Evolutionary conservation across 2,329 filamentous ascomycete genomes (phyloP), one percentile per base, ranked within the genome.

Genomic region (Diaporthe citrichinensis): DNA sequence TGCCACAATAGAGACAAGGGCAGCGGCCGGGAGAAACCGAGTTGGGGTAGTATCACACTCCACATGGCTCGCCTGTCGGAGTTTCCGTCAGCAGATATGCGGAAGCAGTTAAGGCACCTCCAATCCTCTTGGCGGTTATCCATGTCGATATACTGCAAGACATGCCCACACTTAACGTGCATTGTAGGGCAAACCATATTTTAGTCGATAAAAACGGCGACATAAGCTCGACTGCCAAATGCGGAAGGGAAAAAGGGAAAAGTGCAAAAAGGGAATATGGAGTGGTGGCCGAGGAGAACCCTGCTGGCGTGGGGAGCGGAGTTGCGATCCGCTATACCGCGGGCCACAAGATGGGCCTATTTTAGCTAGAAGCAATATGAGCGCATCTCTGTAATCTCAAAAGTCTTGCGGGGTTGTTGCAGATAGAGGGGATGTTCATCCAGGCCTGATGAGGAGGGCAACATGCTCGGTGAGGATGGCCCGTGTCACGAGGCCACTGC

Each of bases 1-100:
- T 55, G n/a, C 65, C 65, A 55, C 65, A 69, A 55, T n/a, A 55
- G 65, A 55, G n/a, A 36, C 65, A 55, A 55, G 65, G 65, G 49
- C 23, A n/a, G 34, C 34, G 15, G 34, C 34, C n/a, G 34, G 49
- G 49, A 28, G 34, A 69, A 55, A 14, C 34, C 20, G 34, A 55
- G 49, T 1, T n/a, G 31, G 34, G 31, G 34, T 41, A 10, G 65
- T 41, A 28, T 25, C 34, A 55, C 46, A 41, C 34, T 55, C 46
- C 23, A 20, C n/a, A 55, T 41, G n/a, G 65, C 46, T 28, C n/a
- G 15, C 23, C 9, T 41, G 46, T 39, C 65, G 65, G 65, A 25
- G 34, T 14, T 69, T 23, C 65, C 65, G 65, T 55, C 65, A 55
- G 28, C n/a, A 20, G n/a, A 31, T 25, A 55, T 41, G 34, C 65